Percentiles rank a stretch among this genome's conserved stretches.
Evolutionary conservation across 768 basidiomycete genomes (phyloP).

Genomic region (Boletus patriciae): DNA sequence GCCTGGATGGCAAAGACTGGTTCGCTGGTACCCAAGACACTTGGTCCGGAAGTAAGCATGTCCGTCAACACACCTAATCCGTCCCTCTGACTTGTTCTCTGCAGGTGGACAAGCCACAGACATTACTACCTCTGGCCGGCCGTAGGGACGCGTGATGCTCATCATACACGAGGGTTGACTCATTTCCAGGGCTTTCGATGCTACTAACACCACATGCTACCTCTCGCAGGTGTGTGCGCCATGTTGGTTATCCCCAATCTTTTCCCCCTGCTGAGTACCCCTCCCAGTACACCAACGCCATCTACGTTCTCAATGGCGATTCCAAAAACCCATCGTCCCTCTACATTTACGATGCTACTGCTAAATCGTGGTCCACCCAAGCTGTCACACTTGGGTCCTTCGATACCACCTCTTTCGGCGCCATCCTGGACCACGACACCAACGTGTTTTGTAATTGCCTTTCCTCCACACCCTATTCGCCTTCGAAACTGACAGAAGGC

Average conservation of each 20-base stretch:
- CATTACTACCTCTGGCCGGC: conserved; percentile 72
- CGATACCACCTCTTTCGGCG: conserved; percentile 61
- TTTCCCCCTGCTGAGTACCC: conserved; percentile 1
- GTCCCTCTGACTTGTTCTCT: conserved; percentile 6
- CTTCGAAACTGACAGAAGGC: conserved; percentile 7
- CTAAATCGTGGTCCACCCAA: conserved; percentile 80
- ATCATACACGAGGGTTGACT: neutral
- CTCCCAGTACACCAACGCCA: conserved; percentile 73
- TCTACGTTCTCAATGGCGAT: conserved; percentile 84
- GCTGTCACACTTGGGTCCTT: conserved; percentile 51
- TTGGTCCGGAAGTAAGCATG: conserved; percentile 60
- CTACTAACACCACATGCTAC: conserved; percentile 64
- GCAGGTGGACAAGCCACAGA: conserved; percentile 48
- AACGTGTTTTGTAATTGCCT: conserved; percentile 71
- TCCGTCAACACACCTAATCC: neutral
- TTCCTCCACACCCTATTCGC: neutral
- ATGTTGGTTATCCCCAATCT: neutral
- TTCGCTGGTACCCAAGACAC: conserved; percentile 67
- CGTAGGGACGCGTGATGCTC: conserved; percentile 49
- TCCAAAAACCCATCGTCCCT: conserved; percentile 62
- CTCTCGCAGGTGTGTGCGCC: conserved; percentile 55
- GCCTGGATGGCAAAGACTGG: conserved; percentile 82
- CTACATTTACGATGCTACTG: conserved; percentile 77
- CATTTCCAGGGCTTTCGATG: conserved; percentile 59
- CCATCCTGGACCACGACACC: conserved; percentile 92